Evolutionary conservation across 257 asterid species (phyloP).

Genomic region (Fraxinus americana): DNA sequence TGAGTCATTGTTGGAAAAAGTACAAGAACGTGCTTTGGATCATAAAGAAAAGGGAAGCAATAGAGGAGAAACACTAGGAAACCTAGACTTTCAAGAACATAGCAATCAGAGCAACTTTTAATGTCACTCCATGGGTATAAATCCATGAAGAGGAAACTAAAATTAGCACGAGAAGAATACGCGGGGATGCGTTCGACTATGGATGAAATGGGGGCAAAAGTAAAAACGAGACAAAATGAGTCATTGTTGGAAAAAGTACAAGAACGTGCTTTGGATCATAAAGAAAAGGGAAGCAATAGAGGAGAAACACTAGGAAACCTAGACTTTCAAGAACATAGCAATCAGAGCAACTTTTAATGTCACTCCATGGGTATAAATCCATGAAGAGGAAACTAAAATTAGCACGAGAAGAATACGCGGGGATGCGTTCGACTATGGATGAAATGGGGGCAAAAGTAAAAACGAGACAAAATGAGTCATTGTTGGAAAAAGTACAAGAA

Average conservation of each 20-base stretch:
- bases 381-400: slow-evolving; percentile 58
- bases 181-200: slow-evolving; percentile 30
- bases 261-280: slow-evolving; percentile 37
- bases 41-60: slow-evolving; percentile 23
- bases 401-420: slow-evolving; percentile 44
- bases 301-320: slow-evolving; percentile 33
- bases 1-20: slow-evolving; percentile 41
- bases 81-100: slow-evolving; percentile 47
- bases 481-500: slow-evolving; percentile 49
- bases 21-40: slow-evolving; percentile 40
- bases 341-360: slow-evolving; percentile 48
- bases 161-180: slow-evolving; percentile 50
- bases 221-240: slow-evolving; percentile 41
- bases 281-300: slow-evolving; percentile 11
- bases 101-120: slow-evolving; percentile 49
- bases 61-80: slow-evolving; percentile 32
- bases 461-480: slow-evolving; percentile 43
- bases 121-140: slow-evolving; percentile 56
- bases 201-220: slow-evolving; percentile 53
- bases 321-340: slow-evolving; percentile 53
- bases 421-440: slow-evolving; percentile 40
- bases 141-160: slow-evolving; percentile 58
- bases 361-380: slow-evolving; percentile 54
- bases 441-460: slow-evolving; percentile 50
- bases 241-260: slow-evolving; percentile 46